Conservation (phyloP, 2,329 filamentous ascomycete species). For the Lecanoromycetidae sp. region DNA sequence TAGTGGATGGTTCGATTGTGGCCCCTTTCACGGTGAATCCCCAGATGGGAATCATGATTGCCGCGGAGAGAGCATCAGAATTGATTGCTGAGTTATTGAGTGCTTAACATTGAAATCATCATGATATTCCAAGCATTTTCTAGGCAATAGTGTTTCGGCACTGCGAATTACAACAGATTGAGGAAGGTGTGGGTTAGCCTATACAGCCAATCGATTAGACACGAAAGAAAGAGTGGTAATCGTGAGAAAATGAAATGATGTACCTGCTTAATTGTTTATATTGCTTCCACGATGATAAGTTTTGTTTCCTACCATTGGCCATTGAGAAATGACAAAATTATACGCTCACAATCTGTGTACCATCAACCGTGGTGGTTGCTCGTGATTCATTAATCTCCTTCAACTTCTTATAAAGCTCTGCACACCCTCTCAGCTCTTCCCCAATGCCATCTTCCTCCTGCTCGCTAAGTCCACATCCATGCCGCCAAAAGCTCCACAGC, state of each 20-base stretch:
- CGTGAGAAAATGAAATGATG: no score
- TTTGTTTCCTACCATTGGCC: no score
- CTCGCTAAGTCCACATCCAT: background rate
- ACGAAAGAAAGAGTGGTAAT: no score
- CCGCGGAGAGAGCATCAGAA: constrained; percentile 40
- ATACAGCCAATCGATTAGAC: no score
- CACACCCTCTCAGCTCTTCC: background rate
- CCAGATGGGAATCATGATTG: constrained; percentile 44
- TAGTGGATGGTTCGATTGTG: background rate
- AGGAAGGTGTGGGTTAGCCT: no score
- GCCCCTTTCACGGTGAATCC: constrained; percentile 29
- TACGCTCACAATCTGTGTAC: background rate
- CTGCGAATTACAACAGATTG: no score
- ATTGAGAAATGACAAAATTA: background rate
- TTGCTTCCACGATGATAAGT: no score
- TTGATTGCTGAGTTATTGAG: constrained; percentile 32
- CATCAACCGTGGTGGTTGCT: background rate
- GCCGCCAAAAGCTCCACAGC: constrained; percentile 55
- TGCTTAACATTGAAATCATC: no score
- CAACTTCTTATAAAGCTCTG: background rate
- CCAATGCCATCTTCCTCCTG: background rate
- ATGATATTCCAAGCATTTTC: no score
- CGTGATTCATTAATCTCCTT: background rate
- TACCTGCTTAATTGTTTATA: no score
- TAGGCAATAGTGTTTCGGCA: no score